phyloP scores from a whole-genome alignment of 371 early-diverging fungal genomes.

The Syncephalastrum racemosum region DNA sequence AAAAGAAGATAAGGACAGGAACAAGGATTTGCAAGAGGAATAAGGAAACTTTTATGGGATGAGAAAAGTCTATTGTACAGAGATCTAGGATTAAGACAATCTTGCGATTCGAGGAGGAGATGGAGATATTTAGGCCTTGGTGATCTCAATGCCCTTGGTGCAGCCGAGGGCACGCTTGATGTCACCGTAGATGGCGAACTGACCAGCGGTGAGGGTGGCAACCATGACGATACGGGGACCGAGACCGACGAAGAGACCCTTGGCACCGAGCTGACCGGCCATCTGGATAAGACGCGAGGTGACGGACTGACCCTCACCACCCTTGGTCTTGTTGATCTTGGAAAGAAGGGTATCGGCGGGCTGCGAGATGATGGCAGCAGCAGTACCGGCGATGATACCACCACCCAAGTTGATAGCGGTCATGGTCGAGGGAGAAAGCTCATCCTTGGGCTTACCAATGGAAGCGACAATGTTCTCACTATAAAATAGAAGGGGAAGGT shows the following conservation, averaged over 20 bases:
- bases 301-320: slow-evolving; percentile 56
- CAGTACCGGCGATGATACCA: slow-evolving; percentile 61
- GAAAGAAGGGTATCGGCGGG: slow-evolving; percentile 62
- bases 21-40: too few species aligned
- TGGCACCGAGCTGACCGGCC: slow-evolving; percentile 62
- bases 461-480: slow-evolving; percentile 51
- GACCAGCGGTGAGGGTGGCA: slow-evolving; percentile 74
- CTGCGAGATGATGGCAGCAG: slow-evolving; percentile 61
- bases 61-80: too few species aligned
- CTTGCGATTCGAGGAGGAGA: too few species aligned
- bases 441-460: slow-evolving; percentile 55
- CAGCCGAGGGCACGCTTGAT: slow-evolving; percentile 74
- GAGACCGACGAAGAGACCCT: slow-evolving; percentile 70
- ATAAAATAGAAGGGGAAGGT: neutral
- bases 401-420: slow-evolving; percentile 50
- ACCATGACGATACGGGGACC: slow-evolving; percentile 82
- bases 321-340: slow-evolving; percentile 73
- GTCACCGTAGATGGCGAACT: slow-evolving; percentile 65
- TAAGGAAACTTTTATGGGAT: too few species aligned
- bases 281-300: slow-evolving; percentile 56
- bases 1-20: too few species aligned
- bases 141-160: slow-evolving; percentile 64
- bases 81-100: too few species aligned
- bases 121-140: too few species aligned
- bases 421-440: slow-evolving; percentile 44